Conservation (phyloP, 345 rosid genomes). For the Eucalyptus erythrocorys region DNA sequence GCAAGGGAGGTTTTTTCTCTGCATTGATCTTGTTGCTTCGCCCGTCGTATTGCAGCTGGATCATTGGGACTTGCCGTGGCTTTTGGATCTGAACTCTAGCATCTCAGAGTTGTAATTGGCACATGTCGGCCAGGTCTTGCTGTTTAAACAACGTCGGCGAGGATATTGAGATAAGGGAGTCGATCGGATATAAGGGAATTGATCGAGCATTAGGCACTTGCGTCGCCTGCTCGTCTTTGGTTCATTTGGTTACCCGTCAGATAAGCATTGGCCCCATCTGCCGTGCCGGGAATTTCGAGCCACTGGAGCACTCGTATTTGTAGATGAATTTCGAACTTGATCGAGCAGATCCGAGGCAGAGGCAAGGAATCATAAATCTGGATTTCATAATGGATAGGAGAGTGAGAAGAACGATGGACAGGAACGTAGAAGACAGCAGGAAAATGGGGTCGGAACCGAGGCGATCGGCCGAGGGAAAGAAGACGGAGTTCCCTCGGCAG, state of each 20-base stretch:
- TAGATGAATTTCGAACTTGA: background rate
- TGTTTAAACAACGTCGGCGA: background rate
- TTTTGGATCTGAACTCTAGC: background rate
- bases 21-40: background rate
- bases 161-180: background rate
- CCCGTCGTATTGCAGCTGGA: background rate
- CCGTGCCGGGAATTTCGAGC: background rate
- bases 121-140: background rate
- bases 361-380: background rate
- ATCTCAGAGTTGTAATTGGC: background rate
- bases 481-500: slow-evolving; percentile 12
- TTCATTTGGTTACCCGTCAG: background rate
- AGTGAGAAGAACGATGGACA: background rate
- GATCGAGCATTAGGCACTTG: background rate
- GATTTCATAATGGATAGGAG: slow-evolving; percentile 14
- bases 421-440: background rate
- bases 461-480: background rate
- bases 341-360: background rate
- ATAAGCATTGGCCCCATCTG: background rate
- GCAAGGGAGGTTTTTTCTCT: background rate
- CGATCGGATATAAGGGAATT: background rate
- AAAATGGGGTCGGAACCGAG: background rate
- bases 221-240: background rate
- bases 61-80: slow-evolving; percentile 4
- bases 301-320: background rate